phyloP scores from a whole-genome alignment of 2,329 filamentous ascomycete genomes.

The Chaetoscypha palmicola region DNA sequence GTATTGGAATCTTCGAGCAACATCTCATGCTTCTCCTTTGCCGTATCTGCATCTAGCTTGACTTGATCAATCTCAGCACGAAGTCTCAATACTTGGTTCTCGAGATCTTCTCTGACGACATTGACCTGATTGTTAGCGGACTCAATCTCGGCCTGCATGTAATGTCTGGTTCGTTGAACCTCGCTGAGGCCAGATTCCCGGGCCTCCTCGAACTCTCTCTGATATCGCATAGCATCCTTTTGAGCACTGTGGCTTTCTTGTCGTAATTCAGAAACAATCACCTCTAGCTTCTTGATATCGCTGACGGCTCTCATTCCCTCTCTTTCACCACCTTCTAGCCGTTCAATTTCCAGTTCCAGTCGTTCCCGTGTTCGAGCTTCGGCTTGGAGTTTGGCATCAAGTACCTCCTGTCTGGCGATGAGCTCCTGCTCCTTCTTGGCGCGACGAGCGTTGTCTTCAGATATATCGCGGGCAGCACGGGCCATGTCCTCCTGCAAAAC shows the following conservation, averaged over 20 bases:
- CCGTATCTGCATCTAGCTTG: constrained; percentile 71
- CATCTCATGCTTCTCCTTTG: constrained; percentile 75
- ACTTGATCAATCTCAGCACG: constrained; percentile 71
- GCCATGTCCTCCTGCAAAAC: constrained; percentile 84
- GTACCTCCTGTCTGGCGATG: constrained; percentile 70
- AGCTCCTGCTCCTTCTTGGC: constrained; percentile 73
- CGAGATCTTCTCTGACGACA: constrained; percentile 71
- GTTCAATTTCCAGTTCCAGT: constrained; percentile 58
- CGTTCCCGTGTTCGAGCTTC: constrained; percentile 65
- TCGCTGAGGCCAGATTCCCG: constrained; percentile 73
- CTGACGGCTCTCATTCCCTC: constrained; percentile 57
- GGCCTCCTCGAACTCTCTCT: constrained; percentile 79
- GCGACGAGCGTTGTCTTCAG: constrained; percentile 73
- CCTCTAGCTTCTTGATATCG: constrained; percentile 55
- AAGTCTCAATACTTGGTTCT: constrained; percentile 67
- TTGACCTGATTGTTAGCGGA: constrained; percentile 81
- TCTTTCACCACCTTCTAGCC: constrained; percentile 57
- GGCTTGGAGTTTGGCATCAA: constrained; percentile 69
- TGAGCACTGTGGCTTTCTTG: constrained; percentile 57
- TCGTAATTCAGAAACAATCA: constrained; percentile 47
- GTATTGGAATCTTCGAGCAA: constrained; percentile 74
- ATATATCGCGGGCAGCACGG: constrained; percentile 68
- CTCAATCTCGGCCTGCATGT: constrained; percentile 77
- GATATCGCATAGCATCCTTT: constrained; percentile 42
- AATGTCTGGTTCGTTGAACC: constrained; percentile 69